phyloP scores from a whole-genome alignment of 768 basidiomycete genomes.

The Naganishia onofrii region DNA sequence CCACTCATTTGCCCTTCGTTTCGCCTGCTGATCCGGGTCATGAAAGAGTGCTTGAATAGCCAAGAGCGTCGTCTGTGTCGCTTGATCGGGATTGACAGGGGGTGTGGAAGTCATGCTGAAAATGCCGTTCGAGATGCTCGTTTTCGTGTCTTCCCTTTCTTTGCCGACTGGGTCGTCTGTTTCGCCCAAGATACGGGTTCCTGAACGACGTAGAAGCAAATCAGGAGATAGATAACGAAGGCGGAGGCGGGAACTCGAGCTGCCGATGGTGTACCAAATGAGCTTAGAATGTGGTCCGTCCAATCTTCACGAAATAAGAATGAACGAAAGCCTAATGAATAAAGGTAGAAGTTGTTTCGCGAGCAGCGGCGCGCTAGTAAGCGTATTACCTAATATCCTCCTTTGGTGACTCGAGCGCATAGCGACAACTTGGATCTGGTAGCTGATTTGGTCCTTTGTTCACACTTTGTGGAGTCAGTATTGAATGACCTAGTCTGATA shows the following conservation, averaged over 20 bases:
- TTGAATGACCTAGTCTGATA: too few relatives aligned
- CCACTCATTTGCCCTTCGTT: conserved; percentile 88
- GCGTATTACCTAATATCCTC: not conserved
- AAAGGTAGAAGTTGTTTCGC: conserved; percentile 9
- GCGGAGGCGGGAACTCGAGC: not conserved
- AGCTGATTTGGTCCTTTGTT: too few relatives aligned
- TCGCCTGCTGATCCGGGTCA: conserved; percentile 71
- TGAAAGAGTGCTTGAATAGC: conserved; percentile 54
- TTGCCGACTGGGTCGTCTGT: not conserved
- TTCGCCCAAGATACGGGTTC: not conserved
- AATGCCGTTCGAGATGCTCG: not conserved
- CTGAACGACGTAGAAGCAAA: not conserved
- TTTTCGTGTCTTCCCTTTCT: conserved; percentile 8
- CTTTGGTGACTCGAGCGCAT: not conserved
- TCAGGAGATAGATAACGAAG: not conserved
- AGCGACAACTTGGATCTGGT: too few relatives aligned
- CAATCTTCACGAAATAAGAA: not conserved
- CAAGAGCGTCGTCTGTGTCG: conserved; percentile 41
- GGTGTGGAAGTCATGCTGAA: conserved; percentile 17
- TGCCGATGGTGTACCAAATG: not conserved
- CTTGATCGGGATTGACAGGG: conserved; percentile 8
- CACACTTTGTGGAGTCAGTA: too few relatives aligned
- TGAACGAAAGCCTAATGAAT: too few relatives aligned
- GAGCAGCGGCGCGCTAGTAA: not conserved
- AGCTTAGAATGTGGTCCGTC: not conserved